phyloP scores from a whole-genome alignment of 805 yeast genomes.

The Pichia eremophila region DNA sequence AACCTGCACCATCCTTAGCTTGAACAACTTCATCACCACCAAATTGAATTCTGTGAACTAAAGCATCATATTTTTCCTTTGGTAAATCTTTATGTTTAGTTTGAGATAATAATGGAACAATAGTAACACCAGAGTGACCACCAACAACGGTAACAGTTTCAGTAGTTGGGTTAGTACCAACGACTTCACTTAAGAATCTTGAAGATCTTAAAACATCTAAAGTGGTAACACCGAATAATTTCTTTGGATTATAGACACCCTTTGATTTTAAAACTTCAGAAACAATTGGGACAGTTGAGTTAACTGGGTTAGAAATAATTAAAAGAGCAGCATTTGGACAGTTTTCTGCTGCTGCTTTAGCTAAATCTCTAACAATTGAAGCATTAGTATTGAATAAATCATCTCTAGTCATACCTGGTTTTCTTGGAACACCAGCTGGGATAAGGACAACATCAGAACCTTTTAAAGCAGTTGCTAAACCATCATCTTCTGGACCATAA shows the following conservation, averaged over 20 bases:
- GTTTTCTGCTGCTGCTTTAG: conserved; percentile 71
- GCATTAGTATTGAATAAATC: conserved; percentile 95
- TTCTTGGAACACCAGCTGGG: conserved; percentile 98
- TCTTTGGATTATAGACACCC: conserved; percentile 86
- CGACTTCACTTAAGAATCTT: conserved; percentile 64
- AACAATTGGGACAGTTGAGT: conserved; percentile 95
- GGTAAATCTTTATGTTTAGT: conserved; percentile 57
- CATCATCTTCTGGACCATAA: conserved; percentile 67
- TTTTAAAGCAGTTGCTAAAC: conserved; percentile 57
- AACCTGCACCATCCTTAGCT: conserved; percentile 78
- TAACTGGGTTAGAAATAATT: conserved; percentile 91
- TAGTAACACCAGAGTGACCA: conserved; percentile 96
- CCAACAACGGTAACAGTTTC: conserved; percentile 87
- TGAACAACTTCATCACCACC: conserved; percentile 87
- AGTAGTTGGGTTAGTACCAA: conserved; percentile 63
- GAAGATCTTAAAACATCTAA: conserved; percentile 86
- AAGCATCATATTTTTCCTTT: conserved; percentile 54
- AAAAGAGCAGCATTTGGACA: conserved; percentile 78
- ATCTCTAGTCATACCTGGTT: conserved; percentile 98
- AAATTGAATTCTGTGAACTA: conserved; percentile 84
- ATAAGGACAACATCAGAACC: conserved; percentile 82
- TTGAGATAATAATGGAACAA: conserved; percentile 87
- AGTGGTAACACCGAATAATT: conserved; percentile 93
- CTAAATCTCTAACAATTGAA: conserved; percentile 87
- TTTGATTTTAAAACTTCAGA: conserved; percentile 81